These are phyloP conservation scores for Auricularia auricula-judae DNA, from an alignment of 768 basidiomycete genomes.

Conservation along the genomic window DNA sequence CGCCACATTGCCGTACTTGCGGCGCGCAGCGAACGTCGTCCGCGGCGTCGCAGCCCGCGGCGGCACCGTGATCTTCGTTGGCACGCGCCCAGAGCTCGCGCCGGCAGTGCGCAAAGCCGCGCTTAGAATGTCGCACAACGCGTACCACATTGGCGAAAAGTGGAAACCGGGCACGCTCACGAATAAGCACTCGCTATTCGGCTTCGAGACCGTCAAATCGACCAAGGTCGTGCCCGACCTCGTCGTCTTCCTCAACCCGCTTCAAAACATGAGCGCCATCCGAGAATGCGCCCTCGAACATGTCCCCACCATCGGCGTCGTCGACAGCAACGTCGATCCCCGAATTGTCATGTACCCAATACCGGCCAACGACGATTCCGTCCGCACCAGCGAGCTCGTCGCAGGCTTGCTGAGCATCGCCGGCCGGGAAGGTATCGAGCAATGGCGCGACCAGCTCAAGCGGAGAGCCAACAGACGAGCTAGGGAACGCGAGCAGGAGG, in stretches of 20 bases:
- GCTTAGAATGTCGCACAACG: conserved; percentile 65
- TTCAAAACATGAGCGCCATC: conserved; percentile 74
- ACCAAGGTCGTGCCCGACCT: conserved; percentile 71
- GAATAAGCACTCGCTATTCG: conserved; percentile 68
- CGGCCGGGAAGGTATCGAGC: conserved; percentile 45
- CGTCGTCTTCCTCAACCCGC: conserved; percentile 83
- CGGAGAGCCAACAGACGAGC: background rate
- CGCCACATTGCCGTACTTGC: conserved; percentile 81
- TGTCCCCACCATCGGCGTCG: conserved; percentile 87
- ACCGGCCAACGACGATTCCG: conserved; percentile 94
- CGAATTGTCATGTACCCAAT: conserved; percentile 96
- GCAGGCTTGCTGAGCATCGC: conserved; percentile 86
- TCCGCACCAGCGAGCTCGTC: conserved; percentile 82
- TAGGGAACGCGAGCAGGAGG: background rate
- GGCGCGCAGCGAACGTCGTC: conserved; percentile 81
- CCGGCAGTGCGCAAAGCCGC: conserved; percentile 69
- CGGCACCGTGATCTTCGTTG: conserved; percentile 83
- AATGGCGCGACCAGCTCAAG: background rate
- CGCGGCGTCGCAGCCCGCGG: conserved; percentile 70
- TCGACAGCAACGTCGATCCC: conserved; percentile 94
- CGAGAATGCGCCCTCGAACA: conserved; percentile 84
- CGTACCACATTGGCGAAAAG: conserved; percentile 73
- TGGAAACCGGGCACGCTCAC: conserved; percentile 97
- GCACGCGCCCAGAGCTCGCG: conserved; percentile 71
- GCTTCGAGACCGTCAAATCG: conserved; percentile 38